Conservation (phyloP, 805 yeast genomes). For the Torulaspora franciscae region DNA sequence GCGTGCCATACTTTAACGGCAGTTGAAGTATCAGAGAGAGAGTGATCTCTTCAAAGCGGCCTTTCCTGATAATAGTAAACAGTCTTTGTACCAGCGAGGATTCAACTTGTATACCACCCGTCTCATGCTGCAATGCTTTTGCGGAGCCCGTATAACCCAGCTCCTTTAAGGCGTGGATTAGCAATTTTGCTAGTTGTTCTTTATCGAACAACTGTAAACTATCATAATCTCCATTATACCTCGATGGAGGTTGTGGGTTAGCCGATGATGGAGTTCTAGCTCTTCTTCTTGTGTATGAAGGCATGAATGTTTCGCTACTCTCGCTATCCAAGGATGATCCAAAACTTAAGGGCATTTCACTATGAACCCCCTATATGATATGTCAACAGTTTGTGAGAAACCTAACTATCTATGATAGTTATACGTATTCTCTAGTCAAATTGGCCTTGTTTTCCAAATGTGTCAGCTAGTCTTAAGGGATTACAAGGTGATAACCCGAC, state of each 20-base stretch:
- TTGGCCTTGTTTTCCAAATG: background rate
- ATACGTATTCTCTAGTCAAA: background rate
- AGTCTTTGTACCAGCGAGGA: constrained; percentile 41
- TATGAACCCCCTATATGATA: background rate
- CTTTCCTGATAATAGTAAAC: constrained; percentile 38
- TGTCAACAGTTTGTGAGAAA: background rate
- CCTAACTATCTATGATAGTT: background rate
- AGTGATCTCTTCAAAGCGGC: constrained; percentile 38
- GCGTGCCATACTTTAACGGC: constrained; percentile 25
- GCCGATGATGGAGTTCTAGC: constrained; percentile 6
- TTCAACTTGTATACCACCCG: constrained; percentile 40
- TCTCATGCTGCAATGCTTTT: constrained; percentile 38
- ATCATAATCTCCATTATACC: constrained; percentile 2
- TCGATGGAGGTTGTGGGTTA: constrained; percentile 1
- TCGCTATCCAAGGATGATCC: constrained; percentile 9
- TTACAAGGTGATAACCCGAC: background rate
- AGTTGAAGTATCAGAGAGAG: constrained; percentile 32
- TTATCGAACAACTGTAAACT: constrained; percentile 22
- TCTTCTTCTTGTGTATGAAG: constrained; percentile 12
- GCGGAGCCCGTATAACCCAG: constrained; percentile 45
- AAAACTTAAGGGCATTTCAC: constrained; percentile 12
- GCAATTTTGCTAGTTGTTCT: constrained; percentile 42
- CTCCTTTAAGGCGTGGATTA: constrained; percentile 48
- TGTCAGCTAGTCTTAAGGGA: background rate
- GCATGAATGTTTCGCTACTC: constrained; percentile 14